These are phyloP conservation scores for Mitragyna speciosa DNA, from an alignment of 257 asterid genomes.

Conservation along the genomic window DNA sequence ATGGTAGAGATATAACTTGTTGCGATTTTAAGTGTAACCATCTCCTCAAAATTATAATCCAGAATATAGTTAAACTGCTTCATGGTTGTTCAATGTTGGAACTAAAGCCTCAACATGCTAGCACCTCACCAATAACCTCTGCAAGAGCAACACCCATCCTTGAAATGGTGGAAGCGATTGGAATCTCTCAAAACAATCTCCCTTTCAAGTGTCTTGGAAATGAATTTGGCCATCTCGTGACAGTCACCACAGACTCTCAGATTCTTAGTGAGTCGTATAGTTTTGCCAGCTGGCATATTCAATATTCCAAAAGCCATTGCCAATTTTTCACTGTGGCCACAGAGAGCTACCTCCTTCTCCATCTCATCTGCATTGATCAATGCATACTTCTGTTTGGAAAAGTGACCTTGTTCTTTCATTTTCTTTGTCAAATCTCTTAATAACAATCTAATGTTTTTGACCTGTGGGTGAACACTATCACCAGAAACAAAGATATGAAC, in stretches of 20 bases:
- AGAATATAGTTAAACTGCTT: too few relatives aligned
- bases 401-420: slow-evolving; percentile 25
- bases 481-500: slow-evolving; percentile 21
- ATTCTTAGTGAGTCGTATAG: slow-evolving; percentile 29
- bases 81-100: too few relatives aligned
- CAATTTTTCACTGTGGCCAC: slow-evolving; percentile 31
- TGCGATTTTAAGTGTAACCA: neutral
- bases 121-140: slow-evolving; percentile 22
- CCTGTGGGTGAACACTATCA: slow-evolving; percentile 17
- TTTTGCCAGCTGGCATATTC: slow-evolving; percentile 13
- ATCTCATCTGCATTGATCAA: slow-evolving; percentile 13
- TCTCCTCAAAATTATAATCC: neutral
- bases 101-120: neutral
- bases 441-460: slow-evolving; percentile 9
- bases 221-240: slow-evolving; percentile 27
- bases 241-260: slow-evolving; percentile 17
- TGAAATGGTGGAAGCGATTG: slow-evolving; percentile 32
- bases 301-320: slow-evolving; percentile 34
- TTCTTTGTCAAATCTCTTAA: slow-evolving; percentile 10
- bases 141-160: slow-evolving; percentile 32
- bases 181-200: slow-evolving; percentile 34
- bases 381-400: slow-evolving; percentile 14
- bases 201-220: slow-evolving; percentile 17
- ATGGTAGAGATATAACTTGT: neutral
- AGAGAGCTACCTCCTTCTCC: slow-evolving; percentile 16